Evolutionary conservation across 352 stramenopile genomes (phyloP).

Genomic region (Phytophthora kernoviae): DNA sequence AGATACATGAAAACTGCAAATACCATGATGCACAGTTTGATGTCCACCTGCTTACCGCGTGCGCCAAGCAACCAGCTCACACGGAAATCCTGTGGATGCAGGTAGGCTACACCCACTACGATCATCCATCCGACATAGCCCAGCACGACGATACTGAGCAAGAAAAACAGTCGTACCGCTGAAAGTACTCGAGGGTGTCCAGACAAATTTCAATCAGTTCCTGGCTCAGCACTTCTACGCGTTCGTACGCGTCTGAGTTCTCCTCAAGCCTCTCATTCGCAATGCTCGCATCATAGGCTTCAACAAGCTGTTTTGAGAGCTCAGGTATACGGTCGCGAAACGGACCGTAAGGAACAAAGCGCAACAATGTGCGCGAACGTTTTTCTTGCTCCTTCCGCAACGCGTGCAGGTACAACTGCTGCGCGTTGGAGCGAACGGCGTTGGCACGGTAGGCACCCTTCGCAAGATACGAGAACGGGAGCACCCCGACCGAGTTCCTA

Average conservation of each 20-base stretch:
- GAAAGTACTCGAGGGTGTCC: constrained; percentile 75
- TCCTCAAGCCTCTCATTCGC: constrained; percentile 2
- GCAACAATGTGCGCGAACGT: constrained; percentile 55
- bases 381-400: constrained; percentile 73
- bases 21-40: constrained; percentile 22
- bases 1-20: constrained; percentile 58
- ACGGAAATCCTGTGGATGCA: constrained; percentile 45
- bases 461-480: constrained; percentile 74
- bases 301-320: constrained; percentile 33
- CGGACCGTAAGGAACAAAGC: constrained; percentile 56
- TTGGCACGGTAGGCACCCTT: constrained; percentile 66
- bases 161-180: constrained; percentile 87
- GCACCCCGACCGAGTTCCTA: constrained; percentile 82
- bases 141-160: constrained; percentile 73
- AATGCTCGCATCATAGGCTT: constrained; percentile 23
- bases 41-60: constrained; percentile 29
- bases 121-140: constrained; percentile 84
- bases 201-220: constrained; percentile 79
- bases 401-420: constrained; percentile 71
- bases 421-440: constrained; percentile 74
- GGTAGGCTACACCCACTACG: constrained; percentile 58
- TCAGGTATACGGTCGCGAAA: constrained; percentile 50
- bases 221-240: constrained; percentile 59
- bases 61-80: constrained; percentile 34
- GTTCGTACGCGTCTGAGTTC: constrained; percentile 11